Base-by-base conservation (phyloP, 148 eudicot species). In the Rhododendron griersonianum region DNA sequence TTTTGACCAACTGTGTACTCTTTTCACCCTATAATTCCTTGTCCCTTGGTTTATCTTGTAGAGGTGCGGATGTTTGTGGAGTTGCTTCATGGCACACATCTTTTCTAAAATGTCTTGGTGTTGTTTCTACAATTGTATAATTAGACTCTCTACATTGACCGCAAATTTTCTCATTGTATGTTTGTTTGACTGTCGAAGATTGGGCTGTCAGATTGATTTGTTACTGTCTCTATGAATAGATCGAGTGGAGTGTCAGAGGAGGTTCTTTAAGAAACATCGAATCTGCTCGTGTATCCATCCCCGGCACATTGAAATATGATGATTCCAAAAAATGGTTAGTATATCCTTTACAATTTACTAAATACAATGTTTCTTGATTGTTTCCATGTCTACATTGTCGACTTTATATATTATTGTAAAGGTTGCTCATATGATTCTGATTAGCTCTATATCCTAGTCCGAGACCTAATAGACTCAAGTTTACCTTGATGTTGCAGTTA, bases 221-320 rank as follows among this genome's bases (percentile, higher is more conserved):
- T 47, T 35, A n/a, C 55, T 81, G 8, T 84, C 8, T 53, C 44
- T 82, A 30, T 87, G 15, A 59, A 37, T 86, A 96, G 99, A 92
- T 96, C 84, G 98, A 96, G 92, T 96, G 99, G 99, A 96, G 94
- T 80, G 91, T 96, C 87, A 95, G 90, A 93, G 90, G 96, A 59
- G 99, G 99, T 84, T 82, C 96, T 53, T 86, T 95, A 87, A 94
- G 99, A 91, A 95, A 96, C 85, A 88, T 93, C 28, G 96, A 95
- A 77, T 96, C 98, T 55, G 99, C 99, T 63, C 93, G 98, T 85
- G 82, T 96, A 85, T 96, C 99, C 77, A 92, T 96, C 87, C 98
- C 99, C 69, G 90, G 95, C 89, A 96, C 99, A 77, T 87, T 96
- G 75, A 90, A 80, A 84, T 96, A 87, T 87, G 98, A 96, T 83